Evolutionary conservation across 2,329 filamentous ascomycete species (phyloP), one percentile per base, ranked within the genome.

Genomic region (Pyrenophora seminiperda): DNA sequence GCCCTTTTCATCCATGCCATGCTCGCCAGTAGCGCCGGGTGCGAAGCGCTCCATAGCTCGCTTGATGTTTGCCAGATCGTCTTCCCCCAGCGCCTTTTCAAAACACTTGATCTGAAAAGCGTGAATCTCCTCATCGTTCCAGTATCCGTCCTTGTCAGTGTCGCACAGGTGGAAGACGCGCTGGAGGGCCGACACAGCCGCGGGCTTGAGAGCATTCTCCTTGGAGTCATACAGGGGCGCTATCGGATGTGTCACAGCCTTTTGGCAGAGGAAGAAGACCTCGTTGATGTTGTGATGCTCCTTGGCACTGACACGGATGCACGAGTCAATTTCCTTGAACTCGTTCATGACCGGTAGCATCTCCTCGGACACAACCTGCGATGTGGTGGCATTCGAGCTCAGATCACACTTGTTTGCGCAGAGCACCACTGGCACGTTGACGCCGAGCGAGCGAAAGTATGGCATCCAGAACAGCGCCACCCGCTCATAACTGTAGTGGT

Each of bases 391-490:
- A 62, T 89, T 87, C 3, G 83, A 83, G 2, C 85, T 84, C 45
- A 97, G 79, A 66, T 99, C 94, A n/a, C 91, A 90, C 75, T 99
- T 99, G 79, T 97, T 97, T 68, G 94, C 91, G 68, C 94, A 97
- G 48, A 99, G 79, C 36, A 99, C 92, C 9, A 99, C 94, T 0
- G 94, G 94, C 14, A 99, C 91, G 71, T 99, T 99, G 70, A 99
- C 94, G n/a, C 94, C 94, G 31, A 99, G 83, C 3, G 92, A 96
- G 54, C 94, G 89, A 70, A 99, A 97, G 75, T 97, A 95, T 9
- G 94, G 94, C 83, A 99, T 89, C 94, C 94, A 99, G 75, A 97
- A 99, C 37, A 99, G 80, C 3, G 93, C 94, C 3, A 99, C 92
- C 30, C 94, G 83, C 72, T 99, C 94, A 77, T 97, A 99, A 81